Conservation (phyloP, 164 flowering plant genomes). For the Magnolia changhungtana region DNA sequence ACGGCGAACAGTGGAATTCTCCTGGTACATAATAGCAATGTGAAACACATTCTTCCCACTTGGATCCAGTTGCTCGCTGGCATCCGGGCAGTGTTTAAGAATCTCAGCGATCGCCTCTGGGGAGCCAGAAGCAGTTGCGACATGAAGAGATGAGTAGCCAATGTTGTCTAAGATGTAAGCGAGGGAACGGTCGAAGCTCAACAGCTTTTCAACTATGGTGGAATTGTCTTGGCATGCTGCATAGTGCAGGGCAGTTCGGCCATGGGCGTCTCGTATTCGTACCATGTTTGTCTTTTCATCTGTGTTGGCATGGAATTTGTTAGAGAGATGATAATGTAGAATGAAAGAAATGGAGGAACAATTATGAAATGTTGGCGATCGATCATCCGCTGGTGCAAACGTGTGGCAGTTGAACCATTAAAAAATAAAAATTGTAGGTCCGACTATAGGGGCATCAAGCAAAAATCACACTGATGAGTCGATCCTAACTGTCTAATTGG, state of each 20-base stretch:
- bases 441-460: too few species aligned
- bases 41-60: conserved; percentile 3
- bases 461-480: too few species aligned
- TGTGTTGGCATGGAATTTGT: neutral
- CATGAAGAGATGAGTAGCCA: conserved; percentile 7
- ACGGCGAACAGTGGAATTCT: neutral
- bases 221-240: conserved; percentile 1
- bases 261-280: neutral
- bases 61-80: neutral
- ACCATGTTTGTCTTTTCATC: neutral
- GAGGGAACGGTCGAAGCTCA: neutral
- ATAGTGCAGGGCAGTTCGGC: conserved; percentile 9
- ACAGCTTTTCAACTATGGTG: neutral
- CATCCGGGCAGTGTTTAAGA: conserved; percentile 8
- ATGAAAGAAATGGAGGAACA: too few species aligned
- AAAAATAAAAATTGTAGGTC: too few species aligned
- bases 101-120: neutral
- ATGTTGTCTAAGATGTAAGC: conserved; percentile 2
- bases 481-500: too few species aligned
- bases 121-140: conserved; percentile 3
- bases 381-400: too few species aligned
- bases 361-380: too few species aligned
- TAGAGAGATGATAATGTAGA: too few species aligned
- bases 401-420: too few species aligned
- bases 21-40: neutral